phyloP scores from a whole-genome alignment of 495 filamentous ascomycete species.

The Glonium stellatum region DNA sequence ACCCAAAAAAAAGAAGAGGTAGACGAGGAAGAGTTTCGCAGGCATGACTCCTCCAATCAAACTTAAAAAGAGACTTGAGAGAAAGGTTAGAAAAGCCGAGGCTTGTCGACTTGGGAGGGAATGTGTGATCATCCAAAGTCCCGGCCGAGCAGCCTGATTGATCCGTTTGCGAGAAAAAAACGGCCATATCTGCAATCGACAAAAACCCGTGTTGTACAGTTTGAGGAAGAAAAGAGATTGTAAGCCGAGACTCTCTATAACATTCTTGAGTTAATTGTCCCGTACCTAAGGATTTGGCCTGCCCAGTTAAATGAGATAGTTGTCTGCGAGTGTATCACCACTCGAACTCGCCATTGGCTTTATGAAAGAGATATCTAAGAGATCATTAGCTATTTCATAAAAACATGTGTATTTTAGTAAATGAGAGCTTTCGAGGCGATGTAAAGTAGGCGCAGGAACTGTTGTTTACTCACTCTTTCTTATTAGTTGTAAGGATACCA shows the following conservation, averaged over 20 bases:
- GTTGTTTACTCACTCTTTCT: conserved; percentile 62
- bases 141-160: too few species aligned
- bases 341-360: conserved; percentile 93
- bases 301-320: neutral
- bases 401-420: too few species aligned
- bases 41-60: too few species aligned
- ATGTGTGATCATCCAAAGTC: too few species aligned
- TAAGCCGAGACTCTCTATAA: neutral
- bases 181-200: too few species aligned
- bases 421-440: too few species aligned
- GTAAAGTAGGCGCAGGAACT: neutral
- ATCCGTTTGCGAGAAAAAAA: too few species aligned
- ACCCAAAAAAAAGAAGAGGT: too few species aligned
- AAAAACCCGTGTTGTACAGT: neutral
- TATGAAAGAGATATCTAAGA: conserved; percentile 85
- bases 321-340: conserved; percentile 53
- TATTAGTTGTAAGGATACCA: conserved; percentile 82
- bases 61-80: too few species aligned
- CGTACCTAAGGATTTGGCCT: neutral
- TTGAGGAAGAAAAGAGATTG: neutral
- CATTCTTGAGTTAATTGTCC: neutral
- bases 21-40: too few species aligned
- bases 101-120: too few species aligned
- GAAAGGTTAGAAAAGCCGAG: too few species aligned
- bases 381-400: conserved; percentile 18